These are phyloP conservation scores for Saccharomyces eubayanus DNA, from an alignment of 805 yeast species.

Conservation along the genomic window DNA sequence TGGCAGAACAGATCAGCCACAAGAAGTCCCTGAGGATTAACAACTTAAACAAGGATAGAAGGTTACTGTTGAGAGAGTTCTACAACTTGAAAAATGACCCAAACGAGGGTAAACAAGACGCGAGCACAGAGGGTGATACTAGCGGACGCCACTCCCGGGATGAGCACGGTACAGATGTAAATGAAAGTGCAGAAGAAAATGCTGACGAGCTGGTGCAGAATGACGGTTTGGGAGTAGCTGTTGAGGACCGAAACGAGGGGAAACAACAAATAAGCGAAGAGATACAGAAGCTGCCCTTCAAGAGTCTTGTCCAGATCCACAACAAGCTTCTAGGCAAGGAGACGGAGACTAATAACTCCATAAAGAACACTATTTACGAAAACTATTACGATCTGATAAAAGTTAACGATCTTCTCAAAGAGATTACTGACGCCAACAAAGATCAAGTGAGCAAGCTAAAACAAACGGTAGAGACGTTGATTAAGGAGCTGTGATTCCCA, in stretches of 20 bases:
- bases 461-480: slow-evolving; percentile 5
- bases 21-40: slow-evolving; percentile 20
- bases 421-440: slow-evolving; percentile 10
- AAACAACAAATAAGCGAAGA: slow-evolving; percentile 4
- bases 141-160: background rate
- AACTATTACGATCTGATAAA: slow-evolving; percentile 67
- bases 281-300: slow-evolving; percentile 12
- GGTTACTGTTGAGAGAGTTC: slow-evolving; percentile 21
- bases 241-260: background rate
- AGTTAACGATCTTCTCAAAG: slow-evolving; percentile 47
- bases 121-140: background rate
- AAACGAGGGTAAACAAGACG: background rate
- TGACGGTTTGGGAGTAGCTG: background rate
- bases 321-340: slow-evolving; percentile 24
- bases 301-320: slow-evolving; percentile 21
- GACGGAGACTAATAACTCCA: slow-evolving; percentile 34
- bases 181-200: background rate
- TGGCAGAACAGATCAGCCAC: slow-evolving; percentile 29
- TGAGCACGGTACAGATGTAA: background rate
- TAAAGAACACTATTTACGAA: slow-evolving; percentile 65
- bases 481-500: background rate
- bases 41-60: slow-evolving; percentile 17
- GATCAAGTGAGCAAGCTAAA: slow-evolving; percentile 10
- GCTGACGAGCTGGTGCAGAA: background rate
- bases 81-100: slow-evolving; percentile 13